Evolutionary conservation across 2,329 filamentous ascomycete genomes (phyloP), one percentile per base, ranked within the genome.

Genomic region (Neofusicoccum cordaticola): DNA sequence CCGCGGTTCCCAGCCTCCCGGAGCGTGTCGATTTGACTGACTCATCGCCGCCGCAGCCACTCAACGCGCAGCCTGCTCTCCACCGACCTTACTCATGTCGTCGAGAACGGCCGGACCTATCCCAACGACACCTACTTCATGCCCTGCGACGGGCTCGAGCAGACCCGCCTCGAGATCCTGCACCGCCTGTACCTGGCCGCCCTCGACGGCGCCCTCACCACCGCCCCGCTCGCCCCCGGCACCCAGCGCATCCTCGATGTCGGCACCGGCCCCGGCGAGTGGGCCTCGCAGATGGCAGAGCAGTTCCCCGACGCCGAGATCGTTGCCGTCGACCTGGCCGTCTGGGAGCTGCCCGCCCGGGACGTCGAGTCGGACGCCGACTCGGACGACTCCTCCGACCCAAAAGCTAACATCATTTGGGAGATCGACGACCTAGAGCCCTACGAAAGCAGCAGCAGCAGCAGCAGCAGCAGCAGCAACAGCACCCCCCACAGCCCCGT

Each of bases 131-230:
- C 81, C 39, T 90, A 89, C 70, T 86, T 81, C 72, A 87, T 89
- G 82, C 88, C 88, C 13, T 89, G 88, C 72, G 88, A 90, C 69
- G 85, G 88, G 51, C 76, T 82, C 51, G 88, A 90, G 71, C 86
- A 89, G 73, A 85, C 86, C 51, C 85, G 88, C 47, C 74, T 88
- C 58, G 83, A 84, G 65, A 79, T 90, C 61, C 78, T 86, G 44
- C 86, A 90, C 68, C 86, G 89, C 71, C 84, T 89, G 52, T 89
- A 86, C 69, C 75, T 88, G 15, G 68, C 71, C 19, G 73, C 74
- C 27, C 68, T 78, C 5, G 70, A 74, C 60, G 75, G 75, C 6
- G 73, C 71, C 42, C 69, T 78, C 37, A 77, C 75, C 7, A 77
- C 76, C n/a, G 74, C 73, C 12, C 69, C 67, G 17, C 62, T 76